phyloP scores from a whole-genome alignment of 129 eudicot genomes.

The Saposhnikovia divaricata region DNA sequence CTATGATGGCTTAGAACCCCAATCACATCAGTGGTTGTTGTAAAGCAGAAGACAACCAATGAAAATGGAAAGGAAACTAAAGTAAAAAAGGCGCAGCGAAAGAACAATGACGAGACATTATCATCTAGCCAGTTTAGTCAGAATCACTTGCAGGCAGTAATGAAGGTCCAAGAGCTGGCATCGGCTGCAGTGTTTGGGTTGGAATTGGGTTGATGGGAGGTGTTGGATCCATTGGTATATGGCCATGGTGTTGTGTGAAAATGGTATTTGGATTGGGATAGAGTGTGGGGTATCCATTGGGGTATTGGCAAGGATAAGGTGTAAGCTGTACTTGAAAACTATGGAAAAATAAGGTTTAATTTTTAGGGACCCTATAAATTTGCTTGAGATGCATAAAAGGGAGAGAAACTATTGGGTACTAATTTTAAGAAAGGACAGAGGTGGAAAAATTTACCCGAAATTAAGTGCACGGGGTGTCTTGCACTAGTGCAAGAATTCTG shows the following conservation, averaged over 20 bases:
- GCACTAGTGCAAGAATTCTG: neutral
- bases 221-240: conserved; percentile 37
- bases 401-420: neutral
- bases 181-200: conserved; percentile 71
- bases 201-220: conserved; percentile 68
- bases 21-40: conserved; percentile 21
- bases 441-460: neutral
- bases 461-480: neutral
- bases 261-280: conserved; percentile 58
- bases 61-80: conserved; percentile 42
- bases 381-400: neutral
- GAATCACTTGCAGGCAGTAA: conserved; percentile 30
- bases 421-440: neutral
- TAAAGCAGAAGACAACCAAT: conserved; percentile 11
- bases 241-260: conserved; percentile 46
- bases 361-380: neutral
- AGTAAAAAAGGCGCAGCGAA: neutral
- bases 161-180: conserved; percentile 55
- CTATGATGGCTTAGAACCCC: conserved; percentile 7
- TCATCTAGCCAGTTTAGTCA: conserved; percentile 36
- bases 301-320: conserved; percentile 61
- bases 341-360: neutral
- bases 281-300: conserved; percentile 74
- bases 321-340: conserved; percentile 39
- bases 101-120: conserved; percentile 21